A percentile compares a stretch with the other conserved stretches of the same genome.
phyloP scores from a whole-genome alignment of 208 protist genomes.

The Leptomonas pyrrhocoris region DNA sequence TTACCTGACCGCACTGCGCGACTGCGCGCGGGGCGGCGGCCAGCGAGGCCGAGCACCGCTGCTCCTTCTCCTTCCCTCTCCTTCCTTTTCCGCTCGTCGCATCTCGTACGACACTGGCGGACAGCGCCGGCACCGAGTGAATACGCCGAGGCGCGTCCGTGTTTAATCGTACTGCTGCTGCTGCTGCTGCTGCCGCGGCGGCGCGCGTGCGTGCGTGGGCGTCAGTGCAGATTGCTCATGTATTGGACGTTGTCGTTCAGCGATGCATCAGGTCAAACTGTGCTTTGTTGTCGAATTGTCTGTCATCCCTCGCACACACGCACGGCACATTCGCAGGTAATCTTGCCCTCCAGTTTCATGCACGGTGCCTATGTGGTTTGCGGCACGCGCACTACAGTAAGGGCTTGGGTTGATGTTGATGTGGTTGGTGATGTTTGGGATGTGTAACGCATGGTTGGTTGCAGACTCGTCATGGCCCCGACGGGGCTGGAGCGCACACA shows the following conservation, averaged over 20 bases:
- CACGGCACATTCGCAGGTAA: background rate
- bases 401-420: background rate
- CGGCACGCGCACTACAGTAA: conserved; percentile 29
- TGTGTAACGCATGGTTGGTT: conserved; percentile 32
- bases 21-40: no score
- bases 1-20: conserved; percentile 24
- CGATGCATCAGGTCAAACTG: conserved; percentile 27
- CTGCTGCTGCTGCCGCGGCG: background rate
- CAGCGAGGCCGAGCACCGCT: no score
- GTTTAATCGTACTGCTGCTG: conserved; percentile 27
- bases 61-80: background rate
- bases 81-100: background rate
- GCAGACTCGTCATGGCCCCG: conserved; percentile 34
- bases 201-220: background rate
- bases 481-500: conserved; percentile 35
- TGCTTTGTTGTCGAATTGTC: conserved; percentile 18
- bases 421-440: background rate
- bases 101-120: conserved; percentile 34
- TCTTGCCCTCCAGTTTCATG: conserved; percentile 30
- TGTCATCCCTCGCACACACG: conserved; percentile 19
- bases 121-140: conserved; percentile 23
- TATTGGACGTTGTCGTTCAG: conserved; percentile 19
- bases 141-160: conserved; percentile 28
- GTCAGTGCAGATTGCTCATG: conserved; percentile 22
- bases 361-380: conserved; percentile 25